These are phyloP conservation scores for Oemleria cerasiformis DNA, from an alignment of 306 rosid species.

Conservation along the genomic window DNA sequence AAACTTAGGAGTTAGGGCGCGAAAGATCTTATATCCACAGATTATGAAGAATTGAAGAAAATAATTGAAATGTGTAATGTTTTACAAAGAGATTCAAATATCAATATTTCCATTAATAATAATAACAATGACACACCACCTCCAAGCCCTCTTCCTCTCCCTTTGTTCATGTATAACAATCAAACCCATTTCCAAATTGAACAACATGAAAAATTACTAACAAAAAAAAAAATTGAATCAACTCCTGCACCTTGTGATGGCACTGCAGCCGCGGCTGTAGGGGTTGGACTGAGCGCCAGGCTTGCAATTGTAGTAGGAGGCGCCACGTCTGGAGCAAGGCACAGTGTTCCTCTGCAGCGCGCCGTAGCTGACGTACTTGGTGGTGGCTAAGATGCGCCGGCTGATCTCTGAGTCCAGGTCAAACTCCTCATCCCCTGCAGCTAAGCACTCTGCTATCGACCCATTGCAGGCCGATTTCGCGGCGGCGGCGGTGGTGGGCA, in stretches of 20 bases:
- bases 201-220: background rate
- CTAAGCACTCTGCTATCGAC: slow-evolving; percentile 61
- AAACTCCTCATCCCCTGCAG: slow-evolving; percentile 50
- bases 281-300: slow-evolving; percentile 95
- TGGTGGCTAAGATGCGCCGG: slow-evolving; percentile 88
- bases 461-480: slow-evolving; percentile 46
- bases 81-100: slow-evolving; percentile 25
- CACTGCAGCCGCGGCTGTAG: slow-evolving; percentile 84
- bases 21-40: no score
- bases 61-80: background rate
- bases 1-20: no score
- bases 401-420: slow-evolving; percentile 82
- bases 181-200: slow-evolving; percentile 26
- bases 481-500: slow-evolving; percentile 19
- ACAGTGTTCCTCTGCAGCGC: slow-evolving; percentile 93
- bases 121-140: slow-evolving; percentile 25
- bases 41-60: background rate
- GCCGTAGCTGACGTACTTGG: slow-evolving; percentile 85
- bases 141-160: slow-evolving; percentile 10
- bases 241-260: slow-evolving; percentile 92
- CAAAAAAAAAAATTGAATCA: slow-evolving; percentile 27
- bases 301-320: slow-evolving; percentile 86
- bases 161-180: slow-evolving; percentile 40
- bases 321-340: slow-evolving; percentile 93
- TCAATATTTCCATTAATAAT: slow-evolving; percentile 21